Base-by-base conservation (phyloP, 1,139 yeast species). In the Suhomyces wounanorum region DNA sequence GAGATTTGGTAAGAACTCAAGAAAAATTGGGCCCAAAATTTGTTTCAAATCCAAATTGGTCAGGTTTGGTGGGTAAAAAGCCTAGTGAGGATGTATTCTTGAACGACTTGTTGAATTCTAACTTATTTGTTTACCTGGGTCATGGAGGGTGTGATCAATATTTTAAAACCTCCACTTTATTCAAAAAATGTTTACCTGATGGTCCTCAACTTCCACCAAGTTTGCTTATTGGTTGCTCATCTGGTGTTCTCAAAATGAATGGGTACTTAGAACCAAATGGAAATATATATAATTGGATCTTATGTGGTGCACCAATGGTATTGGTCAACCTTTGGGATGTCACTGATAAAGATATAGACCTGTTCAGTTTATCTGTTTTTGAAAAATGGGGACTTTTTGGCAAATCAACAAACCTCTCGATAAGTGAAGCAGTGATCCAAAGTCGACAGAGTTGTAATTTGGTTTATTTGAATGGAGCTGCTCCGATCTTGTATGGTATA, bases 91-190 rank as follows among this genome's bases (percentile, higher is more conserved):
- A 69, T 0, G 73, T 77, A 13, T 60, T 73, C 16, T 52, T 73
- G 11, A 36, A 49, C 10, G 44, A 56, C 8, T 66, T 87, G 26
- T 57, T 71, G 1, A 50, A 62, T 0, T 71, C 80, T 1, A 77
- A 81, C 39, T 58, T 89, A n/a, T 87, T 87, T 59, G 73, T 94
- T 0, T 94, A 89, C 63, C 78, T 92, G 54, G 99, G 99, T 0
- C 99, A 94, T 68, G 97, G 98, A 0, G 96, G 97, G 1, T 96
- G 98, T 30, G 96, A 90, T 57, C 94, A 88, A 56, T 90, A 85
- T 62, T 72, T 89, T 11, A 76, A 84, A 28, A 57, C 72, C 0
- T 59, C 73, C 1, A 41, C 65, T 0, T 58, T 74, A 36, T 64
- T 64, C 49, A 67, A 65, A 45, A 53, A 56, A 18, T 63, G 63